Base-by-base conservation (phyloP, 106 monocot genomes). In the Agapanthus africanus region DNA sequence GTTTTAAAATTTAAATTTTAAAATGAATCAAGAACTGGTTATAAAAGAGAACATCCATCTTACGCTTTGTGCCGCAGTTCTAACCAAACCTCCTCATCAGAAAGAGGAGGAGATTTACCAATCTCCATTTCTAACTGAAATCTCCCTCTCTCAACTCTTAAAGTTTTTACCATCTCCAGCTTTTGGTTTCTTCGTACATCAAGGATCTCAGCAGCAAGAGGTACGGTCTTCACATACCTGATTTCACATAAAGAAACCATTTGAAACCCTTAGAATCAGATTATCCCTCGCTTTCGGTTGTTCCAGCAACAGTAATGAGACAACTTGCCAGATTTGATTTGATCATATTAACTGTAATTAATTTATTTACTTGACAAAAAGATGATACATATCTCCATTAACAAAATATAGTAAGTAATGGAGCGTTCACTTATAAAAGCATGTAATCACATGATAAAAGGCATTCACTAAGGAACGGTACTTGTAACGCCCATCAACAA, bases 81-180 rank as follows among this genome's bases (percentile, higher is more conserved):
- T 59, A 70, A 69, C 85, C 89, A 82, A 37, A 89, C 18, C 54
- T 89, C 89, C 56, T 89, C 89, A 59, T 89, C 82, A 72, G 84
- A 82, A 72, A 85, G 82, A 38, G 85, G 89, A 77, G 89, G 89
- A 63, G 89, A 76, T 79, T 85, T 89, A 70, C 89, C 89, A 71
- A 89, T 89, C 72, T 89, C 89, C 47, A 79, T 79, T 74, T 89
- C 89, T 42, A 89, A 79, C 37, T 71, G 79, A 35, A 79, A 80
- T 50, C 85, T 79, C 63, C 81, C 89, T 41, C 28, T 76, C 49
- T 85, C 89, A 32, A 80, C 46, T 66, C 79, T 89, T 56, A 89
- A 63, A 56, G 73, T 65, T 71, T 85, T 85, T 59, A 89, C 49
- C 73, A 89, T 89, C 72, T 79, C 77, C 27, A 85, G 72, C 36